Evolutionary conservation across 2,329 filamentous ascomycete genomes (phyloP), one percentile per base, ranked within the genome.

Genomic region (Arthrobotrys sphaeroides): DNA sequence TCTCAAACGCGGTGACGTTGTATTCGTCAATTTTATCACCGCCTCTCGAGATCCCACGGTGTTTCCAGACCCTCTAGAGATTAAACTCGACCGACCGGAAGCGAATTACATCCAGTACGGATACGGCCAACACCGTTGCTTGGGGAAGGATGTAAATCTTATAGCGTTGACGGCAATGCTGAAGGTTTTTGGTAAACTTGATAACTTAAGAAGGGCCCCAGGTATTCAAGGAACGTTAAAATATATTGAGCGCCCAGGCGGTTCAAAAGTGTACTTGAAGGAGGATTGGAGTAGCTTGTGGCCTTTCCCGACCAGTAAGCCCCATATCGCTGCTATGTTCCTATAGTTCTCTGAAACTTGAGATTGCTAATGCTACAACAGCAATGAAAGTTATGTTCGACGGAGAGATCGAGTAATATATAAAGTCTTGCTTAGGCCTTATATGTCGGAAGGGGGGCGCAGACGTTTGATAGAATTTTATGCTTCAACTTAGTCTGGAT

Each of bases 141-240:
- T 92, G 0, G 90, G 89, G 0, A 84, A 85, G 24, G 86, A 89
- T 13, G 85, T 87, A 10, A 88, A 85, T 80, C 85, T 88, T 76
- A 84, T 88, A 1, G 89, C 88, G 0, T 83, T 93, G 70, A 87
- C 88, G 0, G 87, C 90, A 77, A 89, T 92, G 84, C 87, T 93
- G 81, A 87, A 90, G 53, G 86, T 87, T 0, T 82, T 92, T 1
- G 90, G 90, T 79, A 83, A 85, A 72, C 84, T 88, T 78, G 85
- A 87, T 78, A 88, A 88, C 64, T 81, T 93, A 9, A 84, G 88
- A 4, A 85, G 88, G 28, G 88, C 87, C 0, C 83, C 87, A 0
- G 91, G 91, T 0, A 83, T 86, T 0, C 88, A 90, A 82, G 91
- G 91, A 0, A 83, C 88, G 80, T 81, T 93, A 77, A 91, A 91